phyloP scores from a whole-genome alignment of 495 filamentous ascomycete species.

The Aspergillus mulundensis region DNA sequence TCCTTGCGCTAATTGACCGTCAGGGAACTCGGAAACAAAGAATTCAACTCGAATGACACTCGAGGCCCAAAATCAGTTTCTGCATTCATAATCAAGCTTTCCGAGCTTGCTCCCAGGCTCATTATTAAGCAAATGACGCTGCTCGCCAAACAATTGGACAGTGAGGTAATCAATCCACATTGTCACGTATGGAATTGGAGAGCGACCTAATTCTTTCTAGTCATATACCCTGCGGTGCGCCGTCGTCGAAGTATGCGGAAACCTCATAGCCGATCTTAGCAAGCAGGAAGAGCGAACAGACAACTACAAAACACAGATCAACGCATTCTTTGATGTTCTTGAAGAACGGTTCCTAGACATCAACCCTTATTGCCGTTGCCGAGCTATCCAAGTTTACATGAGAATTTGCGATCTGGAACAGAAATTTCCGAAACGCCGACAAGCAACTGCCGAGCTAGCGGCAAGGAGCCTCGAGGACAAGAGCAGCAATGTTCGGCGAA shows the following conservation, averaged over 20 bases:
- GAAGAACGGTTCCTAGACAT: constrained; percentile 95
- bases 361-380: constrained; percentile 92
- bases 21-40: constrained; percentile 91
- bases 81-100: constrained; percentile 91
- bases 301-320: constrained; percentile 88
- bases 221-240: constrained; percentile 92
- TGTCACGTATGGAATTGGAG: background rate
- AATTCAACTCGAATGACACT: constrained; percentile 94
- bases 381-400: constrained; percentile 88
- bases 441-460: constrained; percentile 79
- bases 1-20: constrained; percentile 19
- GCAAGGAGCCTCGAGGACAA: constrained; percentile 91
- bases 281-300: constrained; percentile 87
- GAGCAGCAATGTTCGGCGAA: constrained; percentile 93
- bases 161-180: constrained; percentile 57
- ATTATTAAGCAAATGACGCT: constrained; percentile 97
- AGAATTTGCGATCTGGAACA: constrained; percentile 88
- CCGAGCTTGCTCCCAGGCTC: constrained; percentile 84
- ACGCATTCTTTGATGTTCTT: constrained; percentile 92
- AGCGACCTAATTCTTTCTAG: constrained; percentile 37
- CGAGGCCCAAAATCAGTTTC: constrained; percentile 97
- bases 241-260: constrained; percentile 97
- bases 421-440: constrained; percentile 90
- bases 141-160: constrained; percentile 88
- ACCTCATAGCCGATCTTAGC: constrained; percentile 84